Base-by-base conservation (phyloP, 192 early-diverging fungal genomes). In the Linnemannia hyalina region DNA sequence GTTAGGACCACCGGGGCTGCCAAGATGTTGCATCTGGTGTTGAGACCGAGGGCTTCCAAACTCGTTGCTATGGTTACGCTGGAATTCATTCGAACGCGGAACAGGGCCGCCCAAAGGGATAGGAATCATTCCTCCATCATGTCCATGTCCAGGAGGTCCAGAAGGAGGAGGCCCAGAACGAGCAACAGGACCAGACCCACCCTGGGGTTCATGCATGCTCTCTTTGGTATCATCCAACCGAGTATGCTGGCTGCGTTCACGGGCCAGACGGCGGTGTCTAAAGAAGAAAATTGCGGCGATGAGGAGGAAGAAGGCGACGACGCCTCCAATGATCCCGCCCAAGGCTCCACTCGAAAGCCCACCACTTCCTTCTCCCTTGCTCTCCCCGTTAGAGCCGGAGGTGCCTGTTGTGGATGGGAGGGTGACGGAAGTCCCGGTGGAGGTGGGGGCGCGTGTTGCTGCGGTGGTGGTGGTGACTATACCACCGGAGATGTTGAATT, bases 251-350 rank as follows among this genome's bases (percentile, higher is more conserved):
- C 54, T 78, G 8, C 68, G 75, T 29, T 86, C 84, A 13, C 84
- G 74, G 46, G 23, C 78, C 11, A 52, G 47, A 32, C 84, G 84
- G 60, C 84, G 84, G 41, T 81, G 54, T 44, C 84, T 57, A 72
- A 71, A 68, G 20, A 86, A 86, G 72, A 86, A 86, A 41, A 86
- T 70, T 3, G 73, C n/a, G 9, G 79, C 84, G 18, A 86, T 32
- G 18, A 86, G 3, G 26, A 86, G 46, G 9, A 86, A 29, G 15
- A 86, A 44, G 6, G 32, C 80, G 26, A 75, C 76, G 3, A 77
- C 83, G 10, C 84, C 84, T 15, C 71, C 84, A 32, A 86, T 81
- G 41, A 86, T 86, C 29, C 79, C 84, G 23, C 72, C 84, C 47
- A 86, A 52, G 32, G 75, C 79, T 22, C 36, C 80, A 16, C 75